These are phyloP conservation scores for Rubus idaeus DNA, from an alignment of 306 rosid species.

Conservation along the genomic window DNA sequence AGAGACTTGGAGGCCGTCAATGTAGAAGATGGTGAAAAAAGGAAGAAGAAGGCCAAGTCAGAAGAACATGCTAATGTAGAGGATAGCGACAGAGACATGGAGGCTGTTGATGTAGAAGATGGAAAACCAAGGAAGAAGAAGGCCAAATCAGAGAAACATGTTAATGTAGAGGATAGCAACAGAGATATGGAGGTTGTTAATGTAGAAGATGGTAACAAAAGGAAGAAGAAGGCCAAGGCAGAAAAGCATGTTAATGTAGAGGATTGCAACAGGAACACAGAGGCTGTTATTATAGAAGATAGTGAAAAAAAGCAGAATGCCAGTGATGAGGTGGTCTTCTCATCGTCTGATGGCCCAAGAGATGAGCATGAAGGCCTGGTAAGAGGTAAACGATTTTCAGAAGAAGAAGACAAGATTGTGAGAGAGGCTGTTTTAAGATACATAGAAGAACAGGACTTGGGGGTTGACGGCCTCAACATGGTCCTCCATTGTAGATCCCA, in stretches of 20 bases:
- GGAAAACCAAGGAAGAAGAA: conserved; percentile 19
- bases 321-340: conserved; percentile 48
- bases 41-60: conserved; percentile 17
- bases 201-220: conserved; percentile 9
- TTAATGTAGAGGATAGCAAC: neutral
- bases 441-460: conserved; percentile 47
- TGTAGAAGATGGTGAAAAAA: conserved; percentile 12
- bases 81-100: neutral
- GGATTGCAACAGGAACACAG: too few species aligned
- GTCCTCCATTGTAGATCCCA: conserved; percentile 36
- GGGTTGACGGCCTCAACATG: conserved; percentile 57
- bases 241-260: too few species aligned
- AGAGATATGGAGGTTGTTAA: neutral
- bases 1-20: neutral
- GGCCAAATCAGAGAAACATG: conserved; percentile 1
- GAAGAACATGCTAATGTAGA: neutral
- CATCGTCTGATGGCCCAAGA: conserved; percentile 14
- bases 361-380: conserved; percentile 16
- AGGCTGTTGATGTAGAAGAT: conserved; percentile 4
- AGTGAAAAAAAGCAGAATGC: conserved; percentile 20
- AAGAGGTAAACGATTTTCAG: conserved; percentile 57
- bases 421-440: conserved; percentile 47
- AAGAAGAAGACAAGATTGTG: conserved; percentile 59
- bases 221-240: neutral
- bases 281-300: conserved; percentile 6